Conservation (phyloP, 495 filamentous ascomycete species). For the Chaetomidium leptoderma region DNA sequence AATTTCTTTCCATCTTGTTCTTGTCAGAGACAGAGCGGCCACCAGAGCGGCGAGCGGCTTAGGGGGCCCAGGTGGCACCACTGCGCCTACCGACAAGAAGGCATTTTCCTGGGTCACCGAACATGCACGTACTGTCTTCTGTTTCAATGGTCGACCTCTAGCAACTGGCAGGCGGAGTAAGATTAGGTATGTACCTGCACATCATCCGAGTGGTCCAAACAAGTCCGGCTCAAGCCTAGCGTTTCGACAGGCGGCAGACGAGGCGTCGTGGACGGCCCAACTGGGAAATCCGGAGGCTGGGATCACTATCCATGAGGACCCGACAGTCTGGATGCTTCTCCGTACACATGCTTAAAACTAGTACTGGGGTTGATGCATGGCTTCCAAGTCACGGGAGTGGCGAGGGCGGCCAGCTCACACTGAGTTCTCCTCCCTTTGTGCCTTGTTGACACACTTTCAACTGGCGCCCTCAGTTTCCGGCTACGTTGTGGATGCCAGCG, state of each 20-base stretch:
- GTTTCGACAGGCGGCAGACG: not conserved
- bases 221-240: not conserved
- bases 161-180: not conserved
- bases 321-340: conserved; percentile 1
- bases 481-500: no score
- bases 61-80: not conserved
- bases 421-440: not conserved
- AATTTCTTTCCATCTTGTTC: not conserved
- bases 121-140: not conserved
- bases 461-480: no score
- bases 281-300: not conserved
- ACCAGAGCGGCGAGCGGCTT: not conserved
- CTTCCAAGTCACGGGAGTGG: conserved; percentile 4
- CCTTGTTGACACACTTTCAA: not conserved
- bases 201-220: not conserved
- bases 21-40: not conserved
- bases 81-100: not conserved
- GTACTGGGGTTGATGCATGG: not conserved
- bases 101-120: not conserved
- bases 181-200: no score
- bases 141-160: not conserved
- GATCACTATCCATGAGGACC: not conserved
- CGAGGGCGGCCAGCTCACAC: no score
- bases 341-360: not conserved
- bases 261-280: not conserved